Conservation (phyloP, 108 stramenopile species). For the Pseudonitzschia multiseries region DNA sequence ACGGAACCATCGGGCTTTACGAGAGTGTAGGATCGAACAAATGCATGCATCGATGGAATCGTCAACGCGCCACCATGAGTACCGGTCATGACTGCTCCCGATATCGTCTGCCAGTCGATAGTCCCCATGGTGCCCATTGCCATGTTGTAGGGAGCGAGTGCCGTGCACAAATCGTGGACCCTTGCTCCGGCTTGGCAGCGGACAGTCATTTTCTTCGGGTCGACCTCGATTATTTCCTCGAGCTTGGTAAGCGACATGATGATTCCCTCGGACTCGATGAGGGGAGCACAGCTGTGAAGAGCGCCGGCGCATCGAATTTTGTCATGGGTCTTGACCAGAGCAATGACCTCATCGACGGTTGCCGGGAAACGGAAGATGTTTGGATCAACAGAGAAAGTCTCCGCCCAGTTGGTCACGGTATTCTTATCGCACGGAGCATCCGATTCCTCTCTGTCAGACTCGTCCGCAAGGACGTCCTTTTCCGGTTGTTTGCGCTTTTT, state of each 20-base stretch:
- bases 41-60: conserved; percentile 19
- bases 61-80: conserved; percentile 20
- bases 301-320: conserved; percentile 23
- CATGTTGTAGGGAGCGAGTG: conserved; percentile 8
- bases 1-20: conserved; percentile 13
- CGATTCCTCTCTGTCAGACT: background rate
- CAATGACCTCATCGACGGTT: conserved; percentile 7
- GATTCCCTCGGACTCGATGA: conserved; percentile 15
- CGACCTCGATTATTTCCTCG: conserved; percentile 15
- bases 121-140: conserved; percentile 19
- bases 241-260: conserved; percentile 24
- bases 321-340: background rate
- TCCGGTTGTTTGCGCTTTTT: background rate
- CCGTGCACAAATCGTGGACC: conserved; percentile 17
- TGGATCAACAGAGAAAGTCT: background rate
- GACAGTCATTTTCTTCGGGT: conserved; percentile 5
- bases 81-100: conserved; percentile 27
- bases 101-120: conserved; percentile 23
- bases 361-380: conserved; percentile 10
- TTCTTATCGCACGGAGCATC: background rate
- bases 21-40: conserved; percentile 12
- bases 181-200: conserved; percentile 10
- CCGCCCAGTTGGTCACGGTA: conserved; percentile 8
- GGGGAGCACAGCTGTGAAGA: conserved; percentile 20
- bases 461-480: background rate